phyloP scores from a whole-genome alignment of 164 flowering plant genomes.

The Kalanchoe fedtschenkoi region DNA sequence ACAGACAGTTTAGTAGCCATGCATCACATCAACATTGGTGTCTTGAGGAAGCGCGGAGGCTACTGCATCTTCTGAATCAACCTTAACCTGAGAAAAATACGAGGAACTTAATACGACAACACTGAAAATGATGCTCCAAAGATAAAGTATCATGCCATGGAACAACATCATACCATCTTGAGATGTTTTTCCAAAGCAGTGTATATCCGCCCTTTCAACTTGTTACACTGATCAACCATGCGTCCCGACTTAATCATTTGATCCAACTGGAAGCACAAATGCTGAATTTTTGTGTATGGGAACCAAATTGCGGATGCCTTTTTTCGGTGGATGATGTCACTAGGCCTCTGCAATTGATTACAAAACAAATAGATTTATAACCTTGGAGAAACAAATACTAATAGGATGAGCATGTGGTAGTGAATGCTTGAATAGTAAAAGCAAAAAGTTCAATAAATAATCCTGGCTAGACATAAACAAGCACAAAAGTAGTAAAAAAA shows the following conservation, averaged over 20 bases:
- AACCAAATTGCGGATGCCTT: slow-evolving; percentile 79
- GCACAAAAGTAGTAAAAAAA: too few species aligned
- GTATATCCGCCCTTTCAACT: slow-evolving; percentile 48
- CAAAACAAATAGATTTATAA: not conserved
- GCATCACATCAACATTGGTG: not conserved
- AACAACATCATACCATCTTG: slow-evolving; percentile 38
- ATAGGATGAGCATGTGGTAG: not conserved
- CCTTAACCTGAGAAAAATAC: not conserved
- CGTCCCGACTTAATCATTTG: slow-evolving; percentile 43
- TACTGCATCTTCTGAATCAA: slow-evolving; percentile 8
- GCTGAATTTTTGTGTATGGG: slow-evolving; percentile 70
- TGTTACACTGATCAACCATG: slow-evolving; percentile 66
- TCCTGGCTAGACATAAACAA: not conserved
- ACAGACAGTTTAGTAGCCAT: not conserved
- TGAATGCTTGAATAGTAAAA: not conserved
- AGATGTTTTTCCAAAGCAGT: slow-evolving; percentile 62
- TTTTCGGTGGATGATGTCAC: slow-evolving; percentile 56
- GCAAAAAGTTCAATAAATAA: not conserved
- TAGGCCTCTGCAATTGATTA: slow-evolving; percentile 51
- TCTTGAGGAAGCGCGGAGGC: not conserved
- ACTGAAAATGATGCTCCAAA: not conserved
- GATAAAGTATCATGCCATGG: not conserved
- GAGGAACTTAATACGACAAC: not conserved
- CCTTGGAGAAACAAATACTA: not conserved
- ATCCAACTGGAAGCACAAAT: slow-evolving; percentile 65